Conservation (phyloP, 352 stramenopile genomes). For the Phytophthora pisi region DNA sequence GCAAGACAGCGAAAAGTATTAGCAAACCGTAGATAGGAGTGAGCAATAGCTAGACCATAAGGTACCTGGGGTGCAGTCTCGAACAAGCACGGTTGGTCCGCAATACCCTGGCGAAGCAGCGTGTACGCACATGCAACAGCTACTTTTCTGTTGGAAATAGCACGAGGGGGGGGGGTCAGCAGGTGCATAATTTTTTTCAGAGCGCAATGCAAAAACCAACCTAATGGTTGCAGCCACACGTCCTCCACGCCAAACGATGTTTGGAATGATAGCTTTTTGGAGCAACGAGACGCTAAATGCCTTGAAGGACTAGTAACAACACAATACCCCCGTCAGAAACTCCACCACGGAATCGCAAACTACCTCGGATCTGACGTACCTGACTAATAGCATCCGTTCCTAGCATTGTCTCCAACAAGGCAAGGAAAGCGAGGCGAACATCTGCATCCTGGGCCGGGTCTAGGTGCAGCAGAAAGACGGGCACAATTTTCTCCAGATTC, state of each 20-base stretch:
- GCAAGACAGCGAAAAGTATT: slow-evolving; percentile 6
- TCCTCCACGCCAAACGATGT: slow-evolving; percentile 90
- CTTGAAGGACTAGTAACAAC: slow-evolving; percentile 57
- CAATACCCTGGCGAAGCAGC: slow-evolving; percentile 73
- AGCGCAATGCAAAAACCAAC: slow-evolving; percentile 28
- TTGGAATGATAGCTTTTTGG: slow-evolving; percentile 84
- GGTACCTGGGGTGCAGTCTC: slow-evolving; percentile 76
- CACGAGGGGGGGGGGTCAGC: slow-evolving; percentile 11
- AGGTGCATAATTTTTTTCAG: not conserved
- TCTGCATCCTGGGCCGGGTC: slow-evolving; percentile 70
- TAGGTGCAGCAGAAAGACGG: slow-evolving; percentile 71
- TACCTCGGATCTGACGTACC: slow-evolving; percentile 31
- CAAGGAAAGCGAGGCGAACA: slow-evolving; percentile 80
- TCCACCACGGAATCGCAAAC: not conserved
- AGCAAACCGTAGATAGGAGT: not conserved
- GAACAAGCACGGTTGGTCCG: slow-evolving; percentile 82
- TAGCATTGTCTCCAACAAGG: slow-evolving; percentile 87
- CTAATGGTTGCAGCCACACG: slow-evolving; percentile 87
- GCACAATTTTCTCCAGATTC: slow-evolving; percentile 62
- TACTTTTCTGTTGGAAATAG: slow-evolving; percentile 72
- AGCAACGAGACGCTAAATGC: slow-evolving; percentile 65
- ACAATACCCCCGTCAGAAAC: not conserved
- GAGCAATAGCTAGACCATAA: not conserved
- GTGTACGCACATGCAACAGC: slow-evolving; percentile 88
- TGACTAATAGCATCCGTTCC: slow-evolving; percentile 53